Conservation (phyloP, 768 basidiomycete species). For the Boletus subcaerulescens region DNA sequence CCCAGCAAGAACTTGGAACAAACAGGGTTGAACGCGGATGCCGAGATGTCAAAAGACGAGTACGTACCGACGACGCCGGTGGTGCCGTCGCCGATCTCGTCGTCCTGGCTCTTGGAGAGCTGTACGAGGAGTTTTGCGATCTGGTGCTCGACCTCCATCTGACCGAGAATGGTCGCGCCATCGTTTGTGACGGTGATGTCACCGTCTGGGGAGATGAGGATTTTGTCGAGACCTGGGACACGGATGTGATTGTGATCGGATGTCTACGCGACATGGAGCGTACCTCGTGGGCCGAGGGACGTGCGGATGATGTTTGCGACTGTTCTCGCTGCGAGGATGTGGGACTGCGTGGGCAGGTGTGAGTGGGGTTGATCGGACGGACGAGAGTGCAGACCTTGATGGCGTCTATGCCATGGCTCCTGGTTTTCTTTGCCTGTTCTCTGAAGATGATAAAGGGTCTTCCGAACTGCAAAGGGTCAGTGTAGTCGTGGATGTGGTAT, state of each 20-base stretch:
- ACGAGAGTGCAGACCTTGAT: constrained; percentile 67
- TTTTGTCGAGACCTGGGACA: constrained; percentile 85
- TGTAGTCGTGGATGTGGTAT: not conserved
- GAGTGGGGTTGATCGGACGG: not conserved
- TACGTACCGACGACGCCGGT: constrained; percentile 96
- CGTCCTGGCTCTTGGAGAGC: constrained; percentile 96
- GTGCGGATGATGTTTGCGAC: constrained; percentile 95
- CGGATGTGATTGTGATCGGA: constrained; percentile 12
- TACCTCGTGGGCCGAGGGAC: constrained; percentile 92
- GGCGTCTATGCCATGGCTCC: constrained; percentile 89
- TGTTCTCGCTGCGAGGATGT: constrained; percentile 92
- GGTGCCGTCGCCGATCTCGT: constrained; percentile 99
- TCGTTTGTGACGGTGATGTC: constrained; percentile 99
- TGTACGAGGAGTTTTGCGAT: constrained; percentile 98
- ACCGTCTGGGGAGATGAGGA: constrained; percentile 92
- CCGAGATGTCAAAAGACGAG: constrained; percentile 1
- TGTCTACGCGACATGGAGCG: constrained; percentile 12
- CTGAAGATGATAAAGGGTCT: constrained; percentile 97
- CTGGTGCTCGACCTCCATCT: constrained; percentile 99
- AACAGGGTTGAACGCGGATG: constrained; percentile 1
- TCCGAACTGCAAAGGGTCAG: constrained; percentile 59
- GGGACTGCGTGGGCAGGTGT: constrained; percentile 51
- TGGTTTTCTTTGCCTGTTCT: constrained; percentile 89
- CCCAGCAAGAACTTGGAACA: constrained; percentile 82
- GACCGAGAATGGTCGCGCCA: constrained; percentile 95